These are phyloP conservation scores for Pezicula neosporulosa DNA, from an alignment of 2,329 filamentous ascomycete genomes.

Conservation along the genomic window DNA sequence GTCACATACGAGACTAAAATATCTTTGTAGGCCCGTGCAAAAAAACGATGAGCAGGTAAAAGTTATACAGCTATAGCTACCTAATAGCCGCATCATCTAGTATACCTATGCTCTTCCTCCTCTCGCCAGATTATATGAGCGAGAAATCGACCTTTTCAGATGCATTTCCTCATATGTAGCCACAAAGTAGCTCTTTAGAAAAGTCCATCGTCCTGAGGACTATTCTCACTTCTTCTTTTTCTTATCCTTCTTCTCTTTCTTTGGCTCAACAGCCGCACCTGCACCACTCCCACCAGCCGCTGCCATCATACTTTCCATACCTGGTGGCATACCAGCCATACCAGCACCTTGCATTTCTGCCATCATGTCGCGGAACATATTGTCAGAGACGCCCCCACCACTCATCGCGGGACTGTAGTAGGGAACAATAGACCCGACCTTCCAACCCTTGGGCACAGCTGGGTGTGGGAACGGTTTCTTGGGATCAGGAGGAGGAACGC, in stretches of 20 bases:
- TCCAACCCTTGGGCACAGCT: slow-evolving; percentile 83
- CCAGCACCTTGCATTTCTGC: slow-evolving; percentile 66
- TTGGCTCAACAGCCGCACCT: slow-evolving; percentile 33
- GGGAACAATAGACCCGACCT: slow-evolving; percentile 79
- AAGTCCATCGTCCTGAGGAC: neutral
- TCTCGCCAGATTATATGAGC: neutral
- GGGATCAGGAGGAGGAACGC: slow-evolving; percentile 58
- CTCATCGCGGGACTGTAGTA: slow-evolving; percentile 86
- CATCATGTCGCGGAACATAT: slow-evolving; percentile 96
- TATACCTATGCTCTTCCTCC: too few relatives aligned
- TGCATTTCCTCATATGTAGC: neutral
- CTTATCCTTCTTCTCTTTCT: slow-evolving; percentile 47
- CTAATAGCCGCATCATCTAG: neutral
- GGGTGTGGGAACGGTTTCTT: slow-evolving; percentile 68
- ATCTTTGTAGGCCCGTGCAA: too few relatives aligned
- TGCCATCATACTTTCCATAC: slow-evolving; percentile 41
- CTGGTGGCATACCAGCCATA: slow-evolving; percentile 37
- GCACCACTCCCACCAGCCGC: slow-evolving; percentile 22
- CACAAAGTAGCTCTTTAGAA: neutral
- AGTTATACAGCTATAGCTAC: neutral
- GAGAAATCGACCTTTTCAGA: neutral
- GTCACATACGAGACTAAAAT: too few relatives aligned
- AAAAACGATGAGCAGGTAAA: too few relatives aligned
- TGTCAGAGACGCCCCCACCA: slow-evolving; percentile 90
- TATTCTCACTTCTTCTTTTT: slow-evolving; percentile 19